Evolutionary conservation across 1,284 basidiomycete species (phyloP).

Genomic region (Psilocybe mexicana): DNA sequence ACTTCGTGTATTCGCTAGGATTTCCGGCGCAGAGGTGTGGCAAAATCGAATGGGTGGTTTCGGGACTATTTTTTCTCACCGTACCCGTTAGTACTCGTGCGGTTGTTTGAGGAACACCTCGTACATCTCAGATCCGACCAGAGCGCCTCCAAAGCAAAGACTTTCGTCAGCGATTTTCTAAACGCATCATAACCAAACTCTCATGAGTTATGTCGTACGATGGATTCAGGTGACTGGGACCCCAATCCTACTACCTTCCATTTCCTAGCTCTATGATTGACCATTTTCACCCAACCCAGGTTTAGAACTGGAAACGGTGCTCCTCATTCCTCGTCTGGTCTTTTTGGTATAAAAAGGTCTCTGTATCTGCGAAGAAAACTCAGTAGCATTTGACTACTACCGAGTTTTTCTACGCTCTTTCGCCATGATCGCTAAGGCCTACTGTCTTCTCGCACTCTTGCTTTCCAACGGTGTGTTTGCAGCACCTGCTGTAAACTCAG

Average conservation of each 20-base stretch:
- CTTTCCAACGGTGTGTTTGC: constrained; percentile 24
- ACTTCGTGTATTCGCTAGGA: not conserved
- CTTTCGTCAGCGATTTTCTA: not conserved
- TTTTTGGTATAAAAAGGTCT: constrained; percentile 20
- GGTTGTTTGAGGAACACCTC: constrained; percentile 16
- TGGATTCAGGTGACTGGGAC: not conserved
- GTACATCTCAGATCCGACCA: not conserved
- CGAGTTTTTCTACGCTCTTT: constrained; percentile 1
- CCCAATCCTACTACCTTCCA: not conserved
- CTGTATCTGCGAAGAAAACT: constrained; percentile 1
- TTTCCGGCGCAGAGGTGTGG: not conserved
- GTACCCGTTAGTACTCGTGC: constrained; percentile 6
- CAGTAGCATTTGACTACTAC: constrained; percentile 6
- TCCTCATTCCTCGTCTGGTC: not conserved
- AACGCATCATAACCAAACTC: constrained; percentile 1
- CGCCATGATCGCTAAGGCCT: constrained; percentile 26
- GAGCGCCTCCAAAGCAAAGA: not conserved
- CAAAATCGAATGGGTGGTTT: not conserved
- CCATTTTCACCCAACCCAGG: not conserved
- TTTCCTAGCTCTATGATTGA: not conserved
- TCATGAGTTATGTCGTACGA: not conserved
- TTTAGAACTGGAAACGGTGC: not conserved
- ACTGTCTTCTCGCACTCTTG: constrained; percentile 34
- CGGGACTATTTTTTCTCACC: not conserved
- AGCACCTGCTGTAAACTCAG: constrained; percentile 19